Base-by-base conservation (phyloP, 176 grass and related monocot species). In the Musa beccarii region DNA sequence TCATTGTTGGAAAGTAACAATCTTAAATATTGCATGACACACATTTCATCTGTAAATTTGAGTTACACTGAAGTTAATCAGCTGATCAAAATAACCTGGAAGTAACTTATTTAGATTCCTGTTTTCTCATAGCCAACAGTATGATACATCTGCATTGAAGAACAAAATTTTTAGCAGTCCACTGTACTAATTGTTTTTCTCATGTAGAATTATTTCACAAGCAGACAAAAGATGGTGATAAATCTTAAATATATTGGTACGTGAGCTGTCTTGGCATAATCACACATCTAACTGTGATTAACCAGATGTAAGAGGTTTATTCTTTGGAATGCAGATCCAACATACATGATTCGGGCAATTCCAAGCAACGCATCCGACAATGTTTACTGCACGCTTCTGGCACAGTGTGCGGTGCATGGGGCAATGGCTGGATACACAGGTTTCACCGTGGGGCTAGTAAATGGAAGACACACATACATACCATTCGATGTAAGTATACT, bases 191-290 rank as follows among this genome's bases (percentile, higher is more conserved):
- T 66, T 75, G 56, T 76, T 68, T 84, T 69, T 28, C 14, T 23
- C 57, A 57, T 80, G 24, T 50, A 87, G 85, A 75, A 66, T 55
- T 54, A 87, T 55, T 87, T 87, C 55, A 56, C 76, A 43, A 70
- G 54, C 61, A 89, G 59, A 66, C 84, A 85, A 75, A 97, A 87
- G 79, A 98, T 82, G 88, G 79, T 78, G 49, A 90, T 99, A 87
- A 99, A 89, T 87, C 92, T 99, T 75, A 99, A 99, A 79, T 99
- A 94, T 81, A 99, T 99, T 84, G 95, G 95, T 97, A 90, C 66
- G 3, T 23, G 12, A 25, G 55, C 75, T 50, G 7, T 76, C 56
- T 34, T 73, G 57, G 19, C 19, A 56, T 22, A 57, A 26, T 55
- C 24, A 74, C 2, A 13, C 54, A 26, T 55, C 20, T 55, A 9